Percentiles rank a stretch among this genome's conserved stretches.
phyloP scores from a whole-genome alignment of 495 filamentous ascomycete species.

The Aspergillus carlsbadensis region DNA sequence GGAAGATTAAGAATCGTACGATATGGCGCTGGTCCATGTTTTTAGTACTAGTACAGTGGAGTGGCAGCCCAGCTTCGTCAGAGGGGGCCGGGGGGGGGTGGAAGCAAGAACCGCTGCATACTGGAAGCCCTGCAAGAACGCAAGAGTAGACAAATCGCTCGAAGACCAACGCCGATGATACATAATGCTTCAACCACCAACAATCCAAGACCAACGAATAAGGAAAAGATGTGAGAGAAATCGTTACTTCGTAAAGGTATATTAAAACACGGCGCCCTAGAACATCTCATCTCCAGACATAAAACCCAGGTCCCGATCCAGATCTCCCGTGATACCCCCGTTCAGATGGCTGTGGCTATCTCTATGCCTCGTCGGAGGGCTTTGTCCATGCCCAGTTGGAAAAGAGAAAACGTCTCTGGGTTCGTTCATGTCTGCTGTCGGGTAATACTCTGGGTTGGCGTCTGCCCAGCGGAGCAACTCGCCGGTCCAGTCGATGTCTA shows the following conservation, averaged over 20 bases:
- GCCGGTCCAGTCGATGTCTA: constrained; percentile 36
- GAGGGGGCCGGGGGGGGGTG: too few species aligned
- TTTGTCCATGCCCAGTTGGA: neutral
- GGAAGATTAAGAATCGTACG: too few species aligned
- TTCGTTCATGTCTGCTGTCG: constrained; percentile 8
- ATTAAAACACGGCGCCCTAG: constrained; percentile 5
- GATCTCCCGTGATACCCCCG: constrained; percentile 40
- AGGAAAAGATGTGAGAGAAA: neutral
- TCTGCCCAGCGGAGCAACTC: constrained; percentile 32
- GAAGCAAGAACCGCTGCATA: too few species aligned
- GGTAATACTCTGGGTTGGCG: constrained; percentile 12
- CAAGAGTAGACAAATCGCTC: too few species aligned
- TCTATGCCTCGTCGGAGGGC: neutral
- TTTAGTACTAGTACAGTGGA: too few species aligned
- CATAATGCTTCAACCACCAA: neutral
- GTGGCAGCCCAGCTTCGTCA: too few species aligned
- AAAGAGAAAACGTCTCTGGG: constrained; percentile 31
- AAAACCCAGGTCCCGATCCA: constrained; percentile 43
- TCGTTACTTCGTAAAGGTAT: neutral
- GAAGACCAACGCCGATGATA: too few species aligned
- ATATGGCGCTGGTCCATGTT: too few species aligned
- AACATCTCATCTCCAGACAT: constrained; percentile 38
- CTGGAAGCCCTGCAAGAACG: too few species aligned
- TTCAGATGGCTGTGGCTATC: constrained; percentile 4
- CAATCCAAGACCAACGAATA: neutral